These are phyloP conservation scores for Luzula sylvatica DNA, from an alignment of 176 grass and related monocot genomes.

Conservation along the genomic window DNA sequence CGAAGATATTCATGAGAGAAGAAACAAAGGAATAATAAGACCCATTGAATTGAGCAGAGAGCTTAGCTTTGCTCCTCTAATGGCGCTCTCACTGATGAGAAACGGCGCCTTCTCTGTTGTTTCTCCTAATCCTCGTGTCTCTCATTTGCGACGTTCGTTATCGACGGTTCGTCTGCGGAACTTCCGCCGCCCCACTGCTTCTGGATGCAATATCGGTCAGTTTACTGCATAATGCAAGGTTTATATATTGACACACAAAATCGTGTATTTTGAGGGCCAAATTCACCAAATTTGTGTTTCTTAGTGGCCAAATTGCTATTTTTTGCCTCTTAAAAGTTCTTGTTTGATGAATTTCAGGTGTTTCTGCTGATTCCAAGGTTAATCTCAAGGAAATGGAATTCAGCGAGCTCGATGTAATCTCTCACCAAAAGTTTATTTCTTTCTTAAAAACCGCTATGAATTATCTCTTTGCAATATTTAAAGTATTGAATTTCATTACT, in stretches of 20 bases:
- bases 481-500: slow-evolving; percentile 6
- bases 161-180: slow-evolving; percentile 28
- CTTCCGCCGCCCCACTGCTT: slow-evolving; percentile 12
- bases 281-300: not conserved
- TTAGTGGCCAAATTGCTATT: not conserved
- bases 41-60: not conserved
- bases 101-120: slow-evolving; percentile 30
- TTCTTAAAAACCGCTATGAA: not conserved
- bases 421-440: not conserved
- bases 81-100: slow-evolving; percentile 59
- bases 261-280: not conserved
- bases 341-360: slow-evolving; percentile 12
- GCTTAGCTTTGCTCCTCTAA: slow-evolving; percentile 8
- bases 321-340: not conserved
- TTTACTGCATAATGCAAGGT: too few relatives aligned
- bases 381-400: slow-evolving; percentile 84
- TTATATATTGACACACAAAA: too few relatives aligned
- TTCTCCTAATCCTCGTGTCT: not conserved
- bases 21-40: not conserved
- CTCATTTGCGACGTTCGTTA: slow-evolving; percentile 19
- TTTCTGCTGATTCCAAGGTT: slow-evolving; percentile 33
- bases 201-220: not conserved
- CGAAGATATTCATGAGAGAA: not conserved
- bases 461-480: not conserved
- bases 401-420: slow-evolving; percentile 68